Evolutionary conservation across 306 rosid genomes (phyloP).

Genomic region (Malus domestica): DNA sequence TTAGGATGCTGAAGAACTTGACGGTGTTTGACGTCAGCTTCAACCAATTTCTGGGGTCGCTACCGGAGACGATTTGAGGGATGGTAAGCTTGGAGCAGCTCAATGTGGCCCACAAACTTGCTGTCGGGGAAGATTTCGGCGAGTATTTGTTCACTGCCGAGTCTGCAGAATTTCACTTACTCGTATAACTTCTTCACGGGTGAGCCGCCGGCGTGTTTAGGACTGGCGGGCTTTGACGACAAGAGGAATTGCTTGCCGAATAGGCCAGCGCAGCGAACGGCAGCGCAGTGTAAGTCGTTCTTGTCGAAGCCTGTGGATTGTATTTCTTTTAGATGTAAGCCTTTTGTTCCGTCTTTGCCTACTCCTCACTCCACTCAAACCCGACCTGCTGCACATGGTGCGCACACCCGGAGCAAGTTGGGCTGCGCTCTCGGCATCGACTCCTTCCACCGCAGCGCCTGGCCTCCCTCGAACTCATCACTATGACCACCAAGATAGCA

Average conservation of each 20-base stretch:
- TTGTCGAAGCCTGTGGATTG: conserved; percentile 68
- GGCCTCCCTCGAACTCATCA: no score
- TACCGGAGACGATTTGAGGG: conserved; percentile 54
- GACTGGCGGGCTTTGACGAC: conserved; percentile 44
- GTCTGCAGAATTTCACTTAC: conserved; percentile 67
- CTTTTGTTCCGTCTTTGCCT: conserved; percentile 30
- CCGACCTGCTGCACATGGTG: no score
- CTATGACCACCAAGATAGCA: no score
- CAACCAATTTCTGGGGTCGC: conserved; percentile 65
- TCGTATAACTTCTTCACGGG: conserved; percentile 77
- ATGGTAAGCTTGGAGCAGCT: conserved; percentile 60
- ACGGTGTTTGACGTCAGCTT: conserved; percentile 83
- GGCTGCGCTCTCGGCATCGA: no score
- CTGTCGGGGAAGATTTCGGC: conserved; percentile 71
- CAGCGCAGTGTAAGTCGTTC: conserved; percentile 57
- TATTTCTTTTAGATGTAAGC: conserved; percentile 45
- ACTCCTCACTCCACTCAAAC: conserved; percentile 1
- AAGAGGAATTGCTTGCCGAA: conserved; percentile 58
- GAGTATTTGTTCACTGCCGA: conserved; percentile 61
- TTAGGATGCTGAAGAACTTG: conserved; percentile 62
- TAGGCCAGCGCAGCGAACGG: conserved; percentile 58
- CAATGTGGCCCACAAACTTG: conserved; percentile 70
- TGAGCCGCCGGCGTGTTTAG: conserved; percentile 61
- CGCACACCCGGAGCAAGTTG: no score
- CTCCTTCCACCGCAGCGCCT: no score